Base-by-base conservation (phyloP, 805 yeast genomes). In the Wickerhamomyces bovis region DNA sequence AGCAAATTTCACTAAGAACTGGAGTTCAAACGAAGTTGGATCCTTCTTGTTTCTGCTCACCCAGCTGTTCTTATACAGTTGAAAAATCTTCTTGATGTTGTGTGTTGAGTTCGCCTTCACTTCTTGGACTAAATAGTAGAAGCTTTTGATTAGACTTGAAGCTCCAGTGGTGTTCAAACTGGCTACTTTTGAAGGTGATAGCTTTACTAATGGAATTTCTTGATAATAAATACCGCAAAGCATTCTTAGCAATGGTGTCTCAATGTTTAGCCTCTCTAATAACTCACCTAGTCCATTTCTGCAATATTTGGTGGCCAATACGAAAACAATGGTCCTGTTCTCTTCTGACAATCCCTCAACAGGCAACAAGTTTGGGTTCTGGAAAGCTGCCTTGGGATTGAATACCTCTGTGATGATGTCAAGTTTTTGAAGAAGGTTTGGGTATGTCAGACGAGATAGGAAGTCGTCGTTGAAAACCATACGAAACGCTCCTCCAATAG, bases 61-160 rank as follows among this genome's bases (percentile, higher is more conserved):
- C 69, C 73, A 69, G 40, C 62, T 61, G 9, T 50, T 53, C 10
- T 59, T 47, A 44, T 66, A 69, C n/a, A 56, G 49, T 11, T 57
- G 53, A 1, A 66, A 44, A 18, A 71, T 62, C 41, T 62, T 61
- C 1, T 49, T 50, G 12, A 71, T 49, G 43, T 69, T 68, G 3
- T 44, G 21, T 12, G 61, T 59, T 4, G 66, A 57, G 39, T 61
- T 63, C 12, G 63, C 51, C 23, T 56, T 62, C 53, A 63, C 58
- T 48, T 70, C 74, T 12, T 61, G 41, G 15, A 65, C 57, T 9
- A 71, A 50, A 25, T 60, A 63, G 50, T 65, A 70, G 15, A 58
- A 58, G 4, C 66, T 46, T 48, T 61, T 68, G 2, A 71, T 57
- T 39, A 70, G 54, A 0, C 57, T 44, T 39, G 64, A 69, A 20